A percentile compares a stretch with the other conserved stretches of the same genome.
These are phyloP conservation scores for Exophiala spinifera DNA, from an alignment of 2,329 filamentous ascomycete species.

Conservation along the genomic window DNA sequence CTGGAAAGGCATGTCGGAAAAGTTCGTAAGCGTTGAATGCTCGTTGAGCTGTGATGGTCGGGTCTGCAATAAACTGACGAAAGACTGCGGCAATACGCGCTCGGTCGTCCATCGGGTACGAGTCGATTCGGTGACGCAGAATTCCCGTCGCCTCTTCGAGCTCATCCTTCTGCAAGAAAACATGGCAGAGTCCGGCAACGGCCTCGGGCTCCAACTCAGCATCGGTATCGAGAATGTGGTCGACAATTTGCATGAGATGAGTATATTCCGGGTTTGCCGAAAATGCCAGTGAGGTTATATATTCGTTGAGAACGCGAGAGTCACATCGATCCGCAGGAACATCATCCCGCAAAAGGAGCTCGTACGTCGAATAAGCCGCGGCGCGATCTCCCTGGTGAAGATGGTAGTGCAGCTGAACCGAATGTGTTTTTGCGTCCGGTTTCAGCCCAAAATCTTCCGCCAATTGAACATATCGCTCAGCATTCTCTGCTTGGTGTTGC, in stretches of 20 bases:
- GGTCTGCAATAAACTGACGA: constrained; percentile 65
- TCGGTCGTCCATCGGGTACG: constrained; percentile 69
- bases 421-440: constrained; percentile 66
- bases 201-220: constrained; percentile 71
- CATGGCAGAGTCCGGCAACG: constrained; percentile 66
- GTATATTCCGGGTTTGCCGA: constrained; percentile 63
- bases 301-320: constrained; percentile 64
- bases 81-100: constrained; percentile 64
- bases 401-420: constrained; percentile 72
- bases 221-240: constrained; percentile 68
- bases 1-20: constrained; percentile 58
- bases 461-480: constrained; percentile 69
- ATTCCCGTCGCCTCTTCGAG: constrained; percentile 76
- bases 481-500: constrained; percentile 66
- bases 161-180: constrained; percentile 74
- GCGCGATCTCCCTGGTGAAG: constrained; percentile 70
- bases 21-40: constrained; percentile 61
- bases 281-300: constrained; percentile 66
- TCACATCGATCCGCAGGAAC: constrained; percentile 55
- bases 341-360: constrained; percentile 51
- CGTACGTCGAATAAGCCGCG: constrained; percentile 56
- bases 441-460: constrained; percentile 62
- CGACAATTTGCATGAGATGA: constrained; percentile 68
- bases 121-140: constrained; percentile 69
- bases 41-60: constrained; percentile 58